phyloP scores from a whole-genome alignment of 1,284 basidiomycete genomes.

The Sutorius eximius region DNA sequence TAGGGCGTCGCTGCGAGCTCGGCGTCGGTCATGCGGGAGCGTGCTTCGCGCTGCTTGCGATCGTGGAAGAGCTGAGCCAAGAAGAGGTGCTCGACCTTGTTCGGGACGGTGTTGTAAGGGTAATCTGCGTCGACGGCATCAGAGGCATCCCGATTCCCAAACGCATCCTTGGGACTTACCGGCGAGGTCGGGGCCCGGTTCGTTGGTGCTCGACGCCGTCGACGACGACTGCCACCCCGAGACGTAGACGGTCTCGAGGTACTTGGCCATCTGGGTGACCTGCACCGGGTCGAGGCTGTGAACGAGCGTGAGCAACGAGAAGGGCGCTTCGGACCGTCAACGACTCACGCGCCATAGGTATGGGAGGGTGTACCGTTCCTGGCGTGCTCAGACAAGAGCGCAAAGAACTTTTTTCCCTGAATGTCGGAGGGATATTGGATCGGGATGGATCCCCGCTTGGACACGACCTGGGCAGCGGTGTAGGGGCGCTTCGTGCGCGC shows the following conservation, averaged over 20 bases:
- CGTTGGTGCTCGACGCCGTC: constrained; percentile 88
- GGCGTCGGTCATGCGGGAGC: constrained; percentile 67
- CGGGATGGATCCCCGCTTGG: constrained; percentile 88
- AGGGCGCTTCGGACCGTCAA: neutral
- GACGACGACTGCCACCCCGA: constrained; percentile 97
- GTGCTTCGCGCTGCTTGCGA: constrained; percentile 80
- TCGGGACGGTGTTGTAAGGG: constrained; percentile 92
- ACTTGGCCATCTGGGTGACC: constrained; percentile 97
- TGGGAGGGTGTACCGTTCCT: constrained; percentile 78
- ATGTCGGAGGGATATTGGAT: constrained; percentile 87
- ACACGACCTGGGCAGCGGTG: constrained; percentile 89
- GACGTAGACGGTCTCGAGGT: constrained; percentile 97
- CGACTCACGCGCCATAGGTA: constrained; percentile 92
- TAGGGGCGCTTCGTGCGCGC: constrained; percentile 85
- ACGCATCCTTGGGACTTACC: constrained; percentile 47
- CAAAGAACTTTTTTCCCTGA: constrained; percentile 87
- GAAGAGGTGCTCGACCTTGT: constrained; percentile 88
- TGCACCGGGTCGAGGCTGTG: constrained; percentile 93
- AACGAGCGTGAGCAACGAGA: neutral
- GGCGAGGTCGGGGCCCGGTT: constrained; percentile 97
- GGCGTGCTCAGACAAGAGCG: constrained; percentile 65
- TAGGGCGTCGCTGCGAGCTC: constrained; percentile 67
- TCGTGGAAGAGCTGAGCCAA: constrained; percentile 89
- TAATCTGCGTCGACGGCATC: constrained; percentile 56
- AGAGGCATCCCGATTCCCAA: neutral